Evolutionary conservation across 768 basidiomycete genomes (phyloP).

Genomic region (Russula sp.): DNA sequence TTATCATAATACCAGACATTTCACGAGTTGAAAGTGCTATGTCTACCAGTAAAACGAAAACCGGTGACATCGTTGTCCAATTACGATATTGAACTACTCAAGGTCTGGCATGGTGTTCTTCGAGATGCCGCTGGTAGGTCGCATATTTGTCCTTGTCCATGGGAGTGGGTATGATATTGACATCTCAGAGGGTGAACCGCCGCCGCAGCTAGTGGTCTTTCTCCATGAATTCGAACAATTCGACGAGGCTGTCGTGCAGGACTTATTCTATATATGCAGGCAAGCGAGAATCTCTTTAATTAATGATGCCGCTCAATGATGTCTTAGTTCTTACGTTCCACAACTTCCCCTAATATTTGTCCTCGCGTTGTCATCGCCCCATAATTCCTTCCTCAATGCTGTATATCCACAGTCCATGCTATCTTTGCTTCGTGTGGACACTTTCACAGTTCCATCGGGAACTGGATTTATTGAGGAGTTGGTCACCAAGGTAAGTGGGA

Average conservation of each 20-base stretch:
- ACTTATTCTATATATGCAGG: conserved; percentile 73
- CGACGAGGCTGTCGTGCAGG: conserved; percentile 58
- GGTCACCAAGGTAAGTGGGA: conserved; percentile 47
- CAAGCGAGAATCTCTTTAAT: conserved; percentile 31
- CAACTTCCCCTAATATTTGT: conserved; percentile 64
- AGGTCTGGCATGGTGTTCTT: conserved; percentile 55
- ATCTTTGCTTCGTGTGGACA: conserved; percentile 53
- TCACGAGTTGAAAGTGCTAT: neutral
- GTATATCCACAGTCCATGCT: conserved; percentile 60
- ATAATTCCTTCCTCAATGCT: conserved; percentile 52
- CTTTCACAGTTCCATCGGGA: conserved; percentile 51
- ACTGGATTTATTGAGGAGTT: conserved; percentile 50
- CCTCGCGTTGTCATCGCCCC: conserved; percentile 56
- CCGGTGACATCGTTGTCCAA: conserved; percentile 51
- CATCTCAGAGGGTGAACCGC: conserved; percentile 27
- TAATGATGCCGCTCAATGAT: neutral
- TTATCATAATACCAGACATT: no score
- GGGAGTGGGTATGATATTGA: conserved; percentile 20
- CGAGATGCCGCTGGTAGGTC: conserved; percentile 31
- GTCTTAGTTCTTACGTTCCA: conserved; percentile 49
- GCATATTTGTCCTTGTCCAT: neutral
- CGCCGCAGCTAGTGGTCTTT: conserved; percentile 51
- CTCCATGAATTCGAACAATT: conserved; percentile 76
- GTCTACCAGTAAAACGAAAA: conserved; percentile 47
- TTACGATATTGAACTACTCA: conserved; percentile 60